Evolutionary conservation across 1,139 yeast genomes (phyloP).

Genomic region (Suhomyces taliae): DNA sequence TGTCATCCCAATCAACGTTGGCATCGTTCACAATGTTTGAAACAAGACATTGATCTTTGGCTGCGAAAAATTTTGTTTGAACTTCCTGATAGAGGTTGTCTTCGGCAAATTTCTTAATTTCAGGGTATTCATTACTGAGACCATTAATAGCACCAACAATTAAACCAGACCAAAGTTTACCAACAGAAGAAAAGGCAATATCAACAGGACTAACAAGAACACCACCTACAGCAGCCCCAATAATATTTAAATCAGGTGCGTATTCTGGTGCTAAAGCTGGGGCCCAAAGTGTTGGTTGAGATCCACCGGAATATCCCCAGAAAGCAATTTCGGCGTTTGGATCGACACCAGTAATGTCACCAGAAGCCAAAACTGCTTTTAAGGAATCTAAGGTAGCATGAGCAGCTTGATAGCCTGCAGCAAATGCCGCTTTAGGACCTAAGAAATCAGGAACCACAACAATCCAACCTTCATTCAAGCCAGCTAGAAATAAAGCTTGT

Average conservation of each 20-base stretch:
- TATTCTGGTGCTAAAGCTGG: conserved; percentile 32
- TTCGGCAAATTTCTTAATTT: conserved; percentile 8
- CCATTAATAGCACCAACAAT: conserved; percentile 28
- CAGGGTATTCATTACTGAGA: conserved; percentile 29
- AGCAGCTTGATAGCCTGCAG: conserved; percentile 31
- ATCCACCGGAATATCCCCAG: conserved; percentile 42
- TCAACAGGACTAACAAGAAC: conserved; percentile 26
- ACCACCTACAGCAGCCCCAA: conserved; percentile 39
- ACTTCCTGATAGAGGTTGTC: neutral
- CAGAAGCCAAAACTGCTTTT: conserved; percentile 24
- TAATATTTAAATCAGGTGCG: conserved; percentile 32
- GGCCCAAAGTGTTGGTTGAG: conserved; percentile 39
- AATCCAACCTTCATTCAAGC: conserved; percentile 30
- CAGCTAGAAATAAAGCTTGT: conserved; percentile 10
- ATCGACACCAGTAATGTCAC: conserved; percentile 24
- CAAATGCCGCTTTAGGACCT: conserved; percentile 29
- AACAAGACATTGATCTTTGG: conserved; percentile 1
- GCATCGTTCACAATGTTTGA: neutral
- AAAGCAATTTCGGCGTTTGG: conserved; percentile 25
- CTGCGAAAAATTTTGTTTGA: neutral
- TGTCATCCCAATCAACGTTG: neutral
- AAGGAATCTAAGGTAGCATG: conserved; percentile 29
- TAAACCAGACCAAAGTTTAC: conserved; percentile 27
- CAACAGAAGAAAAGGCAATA: conserved; percentile 22
- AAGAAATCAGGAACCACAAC: conserved; percentile 37